phyloP scores from a whole-genome alignment of 768 basidiomycete species.

The Boletales sp. region DNA sequence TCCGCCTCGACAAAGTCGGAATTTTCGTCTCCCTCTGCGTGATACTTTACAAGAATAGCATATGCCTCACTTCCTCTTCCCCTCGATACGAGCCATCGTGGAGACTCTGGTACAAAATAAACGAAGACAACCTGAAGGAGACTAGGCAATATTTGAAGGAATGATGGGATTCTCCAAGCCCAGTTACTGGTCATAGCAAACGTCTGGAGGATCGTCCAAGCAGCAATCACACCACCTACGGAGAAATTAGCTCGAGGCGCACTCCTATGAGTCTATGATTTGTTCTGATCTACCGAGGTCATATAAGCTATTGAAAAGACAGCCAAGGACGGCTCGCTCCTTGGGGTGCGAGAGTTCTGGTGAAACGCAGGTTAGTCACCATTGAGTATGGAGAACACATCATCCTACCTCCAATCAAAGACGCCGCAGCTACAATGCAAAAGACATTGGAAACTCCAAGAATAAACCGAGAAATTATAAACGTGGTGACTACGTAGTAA shows the following conservation, averaged over 20 bases:
- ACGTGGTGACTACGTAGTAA: neutral
- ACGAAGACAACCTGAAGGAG: conserved; percentile 53
- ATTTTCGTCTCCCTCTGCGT: conserved; percentile 51
- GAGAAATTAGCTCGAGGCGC: neutral
- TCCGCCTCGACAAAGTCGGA: conserved; percentile 58
- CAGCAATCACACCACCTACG: conserved; percentile 33
- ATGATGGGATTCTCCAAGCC: conserved; percentile 64
- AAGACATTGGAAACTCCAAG: neutral
- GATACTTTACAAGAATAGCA: conserved; percentile 50
- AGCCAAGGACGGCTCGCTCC: conserved; percentile 4
- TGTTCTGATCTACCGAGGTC: conserved; percentile 2
- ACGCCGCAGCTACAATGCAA: neutral
- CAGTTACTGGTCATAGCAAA: conserved; percentile 55
- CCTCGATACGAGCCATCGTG: conserved; percentile 59
- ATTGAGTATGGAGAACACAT: neutral
- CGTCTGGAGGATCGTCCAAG: conserved; percentile 57
- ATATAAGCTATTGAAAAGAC: neutral
- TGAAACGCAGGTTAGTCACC: neutral
- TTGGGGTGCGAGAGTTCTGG: conserved; percentile 15
- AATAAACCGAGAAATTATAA: conserved; percentile 5
- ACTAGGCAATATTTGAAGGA: conserved; percentile 55
- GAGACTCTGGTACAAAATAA: conserved; percentile 61
- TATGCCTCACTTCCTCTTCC: conserved; percentile 49
- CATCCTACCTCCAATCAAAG: conserved; percentile 7
- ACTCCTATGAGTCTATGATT: neutral